Evolutionary conservation across 768 basidiomycete genomes (phyloP).

Genomic region (Melanogaster broomeanus): DNA sequence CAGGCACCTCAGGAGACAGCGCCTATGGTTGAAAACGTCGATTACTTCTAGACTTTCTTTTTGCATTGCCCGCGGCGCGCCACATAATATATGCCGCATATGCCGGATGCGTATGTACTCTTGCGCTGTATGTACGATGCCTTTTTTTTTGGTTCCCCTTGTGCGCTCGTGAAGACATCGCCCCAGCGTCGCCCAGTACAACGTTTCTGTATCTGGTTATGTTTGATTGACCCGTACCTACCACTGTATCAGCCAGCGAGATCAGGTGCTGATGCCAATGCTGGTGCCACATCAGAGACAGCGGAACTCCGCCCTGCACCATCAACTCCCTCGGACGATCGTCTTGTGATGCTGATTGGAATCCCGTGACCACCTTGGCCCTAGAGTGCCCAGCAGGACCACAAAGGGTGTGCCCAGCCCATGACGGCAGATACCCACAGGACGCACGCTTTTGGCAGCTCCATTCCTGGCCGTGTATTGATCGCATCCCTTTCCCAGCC

Average conservation of each 20-base stretch:
- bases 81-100: too few species aligned
- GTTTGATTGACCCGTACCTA: too few species aligned
- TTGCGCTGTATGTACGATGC: not conserved
- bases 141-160: not conserved
- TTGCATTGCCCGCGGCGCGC: not conserved
- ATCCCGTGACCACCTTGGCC: not conserved
- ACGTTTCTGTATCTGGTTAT: too few species aligned
- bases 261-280: not conserved
- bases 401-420: not conserved
- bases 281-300: not conserved
- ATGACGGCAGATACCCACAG: not conserved
- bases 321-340: not conserved
- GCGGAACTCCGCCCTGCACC: not conserved
- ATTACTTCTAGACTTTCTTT: slow-evolving; percentile 36
- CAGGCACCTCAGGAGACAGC: not conserved
- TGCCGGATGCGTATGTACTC: slow-evolving; percentile 16
- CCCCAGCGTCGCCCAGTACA: too few species aligned
- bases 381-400: not conserved
- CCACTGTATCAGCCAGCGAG: not conserved
- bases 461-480: not conserved
- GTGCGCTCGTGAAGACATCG: too few species aligned
- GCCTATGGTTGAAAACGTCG: slow-evolving; percentile 32
- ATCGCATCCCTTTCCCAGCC: not conserved
- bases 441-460: not conserved
- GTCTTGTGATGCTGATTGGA: not conserved